Percentiles rank a stretch among this genome's conserved stretches.
phyloP scores from a whole-genome alignment of 2,329 filamentous ascomycete genomes.

The Colletotrichum camelliae region DNA sequence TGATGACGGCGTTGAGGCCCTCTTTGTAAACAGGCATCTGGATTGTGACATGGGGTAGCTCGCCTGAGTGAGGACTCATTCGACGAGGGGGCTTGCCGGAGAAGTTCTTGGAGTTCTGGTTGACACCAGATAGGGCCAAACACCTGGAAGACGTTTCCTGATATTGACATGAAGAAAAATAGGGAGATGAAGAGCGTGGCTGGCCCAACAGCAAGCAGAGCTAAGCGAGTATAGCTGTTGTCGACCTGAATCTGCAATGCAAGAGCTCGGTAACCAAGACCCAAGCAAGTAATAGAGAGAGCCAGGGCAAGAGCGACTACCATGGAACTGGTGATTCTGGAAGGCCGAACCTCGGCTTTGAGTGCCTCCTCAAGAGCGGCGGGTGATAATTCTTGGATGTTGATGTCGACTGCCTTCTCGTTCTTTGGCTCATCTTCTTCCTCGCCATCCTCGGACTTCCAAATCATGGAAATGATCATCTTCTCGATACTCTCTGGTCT shows the following conservation, averaged over 20 bases:
- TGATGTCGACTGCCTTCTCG: conserved; percentile 39
- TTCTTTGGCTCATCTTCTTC: conserved; percentile 47
- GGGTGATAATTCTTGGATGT: conserved; percentile 49
- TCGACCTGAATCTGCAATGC: conserved; percentile 61
- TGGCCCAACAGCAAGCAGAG: conserved; percentile 56
- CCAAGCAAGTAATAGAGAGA: conserved; percentile 58
- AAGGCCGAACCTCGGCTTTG: conserved; percentile 47
- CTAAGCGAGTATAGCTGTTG: conserved; percentile 56
- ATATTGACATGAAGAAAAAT: conserved; percentile 51
- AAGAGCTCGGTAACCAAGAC: conserved; percentile 59
- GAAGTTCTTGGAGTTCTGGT: conserved; percentile 50
- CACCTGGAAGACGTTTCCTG: conserved; percentile 46
- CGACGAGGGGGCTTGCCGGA: conserved; percentile 40
- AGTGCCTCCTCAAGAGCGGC: conserved; percentile 42
- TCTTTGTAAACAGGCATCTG: conserved; percentile 52
- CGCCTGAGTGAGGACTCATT: conserved; percentile 34
- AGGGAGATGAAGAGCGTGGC: conserved; percentile 61
- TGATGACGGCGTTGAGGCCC: conserved; percentile 45
- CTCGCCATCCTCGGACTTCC: conserved; percentile 41
- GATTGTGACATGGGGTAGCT: conserved; percentile 46
- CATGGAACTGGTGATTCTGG: conserved; percentile 59
- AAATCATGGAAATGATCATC: conserved; percentile 63
- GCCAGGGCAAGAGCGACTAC: conserved; percentile 58
- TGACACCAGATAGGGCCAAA: conserved; percentile 51
- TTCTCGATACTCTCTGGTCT: conserved; percentile 57